A percentile compares a stretch with the other conserved stretches of the same genome.
Conservation (phyloP, 148 eudicot species). For the Nepenthes mirabilis region DNA sequence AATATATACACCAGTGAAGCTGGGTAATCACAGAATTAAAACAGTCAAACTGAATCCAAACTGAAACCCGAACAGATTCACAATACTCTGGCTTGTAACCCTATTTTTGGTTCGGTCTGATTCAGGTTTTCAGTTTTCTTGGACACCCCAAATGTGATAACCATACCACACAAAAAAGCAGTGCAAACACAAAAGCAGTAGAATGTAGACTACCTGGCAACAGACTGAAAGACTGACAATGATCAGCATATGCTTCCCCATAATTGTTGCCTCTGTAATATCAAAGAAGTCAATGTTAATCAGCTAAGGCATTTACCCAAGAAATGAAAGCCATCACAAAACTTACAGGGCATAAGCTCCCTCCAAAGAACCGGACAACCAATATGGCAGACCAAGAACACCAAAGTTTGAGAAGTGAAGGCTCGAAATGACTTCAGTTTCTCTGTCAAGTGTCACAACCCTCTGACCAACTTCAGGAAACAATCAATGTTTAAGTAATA, state of each 20-base stretch:
- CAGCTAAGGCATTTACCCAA: conserved; percentile 1
- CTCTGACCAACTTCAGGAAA: conserved; percentile 58
- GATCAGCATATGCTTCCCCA: conserved; percentile 36
- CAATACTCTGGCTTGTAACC: no score
- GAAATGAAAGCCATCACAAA: neutral
- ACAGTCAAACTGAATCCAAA: no score
- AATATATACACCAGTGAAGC: no score
- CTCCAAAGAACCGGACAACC: conserved; percentile 60
- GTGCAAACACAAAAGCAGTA: no score
- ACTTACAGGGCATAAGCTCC: conserved; percentile 52
- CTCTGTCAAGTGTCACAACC: conserved; percentile 43
- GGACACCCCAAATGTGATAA: no score
- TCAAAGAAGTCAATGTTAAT: conserved; percentile 3
- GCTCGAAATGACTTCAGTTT: conserved; percentile 34
- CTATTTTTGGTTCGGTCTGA: no score
- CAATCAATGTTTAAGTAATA: conserved; percentile 9
- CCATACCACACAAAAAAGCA: no score
- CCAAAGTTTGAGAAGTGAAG: conserved; percentile 58
- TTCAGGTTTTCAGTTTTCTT: no score
- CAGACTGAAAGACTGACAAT: conserved; percentile 36
- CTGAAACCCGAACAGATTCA: no score
- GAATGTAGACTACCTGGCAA: conserved; percentile 42
- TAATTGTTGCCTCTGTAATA: conserved; percentile 25
- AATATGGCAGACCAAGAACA: conserved; percentile 68
- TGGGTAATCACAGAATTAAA: no score